Conservation (phyloP, 257 asterid species). For the Mentha longifolia region DNA sequence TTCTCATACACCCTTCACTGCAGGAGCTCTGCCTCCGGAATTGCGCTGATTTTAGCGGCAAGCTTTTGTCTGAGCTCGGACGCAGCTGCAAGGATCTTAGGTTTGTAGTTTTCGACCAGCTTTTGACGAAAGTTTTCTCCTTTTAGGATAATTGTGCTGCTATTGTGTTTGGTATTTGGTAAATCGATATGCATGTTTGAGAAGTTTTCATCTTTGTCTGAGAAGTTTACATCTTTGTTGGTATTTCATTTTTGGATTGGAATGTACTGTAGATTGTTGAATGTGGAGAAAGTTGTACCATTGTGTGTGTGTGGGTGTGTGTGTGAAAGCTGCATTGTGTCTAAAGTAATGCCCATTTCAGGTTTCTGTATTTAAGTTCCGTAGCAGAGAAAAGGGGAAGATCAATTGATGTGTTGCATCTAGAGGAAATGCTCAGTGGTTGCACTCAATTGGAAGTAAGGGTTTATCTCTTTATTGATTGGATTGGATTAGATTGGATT, state of each 20-base stretch:
- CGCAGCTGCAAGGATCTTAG: slow-evolving; percentile 75
- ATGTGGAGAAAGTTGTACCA: slow-evolving; percentile 35
- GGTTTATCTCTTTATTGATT: slow-evolving; percentile 34
- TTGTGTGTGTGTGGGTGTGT: slow-evolving; percentile 18
- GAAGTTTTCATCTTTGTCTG: slow-evolving; percentile 18
- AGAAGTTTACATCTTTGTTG: slow-evolving; percentile 23
- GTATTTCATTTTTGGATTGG: slow-evolving; percentile 15
- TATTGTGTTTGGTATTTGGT: slow-evolving; percentile 7
- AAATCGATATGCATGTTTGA: slow-evolving; percentile 13
- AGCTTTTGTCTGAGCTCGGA: slow-evolving; percentile 72
- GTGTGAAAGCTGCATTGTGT: slow-evolving; percentile 26
- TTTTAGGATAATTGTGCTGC: slow-evolving; percentile 15
- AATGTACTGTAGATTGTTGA: slow-evolving; percentile 16
- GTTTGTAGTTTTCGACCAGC: no score
- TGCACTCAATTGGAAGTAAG: slow-evolving; percentile 98
- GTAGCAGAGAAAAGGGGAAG: slow-evolving; percentile 89
- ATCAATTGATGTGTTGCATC: slow-evolving; percentile 77
- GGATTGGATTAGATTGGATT: no score
- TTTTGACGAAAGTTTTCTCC: slow-evolving; percentile 6
- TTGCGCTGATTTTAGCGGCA: slow-evolving; percentile 81
- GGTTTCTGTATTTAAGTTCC: slow-evolving; percentile 88
- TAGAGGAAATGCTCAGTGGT: slow-evolving; percentile 87
- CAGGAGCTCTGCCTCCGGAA: slow-evolving; percentile 74
- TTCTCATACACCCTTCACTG: slow-evolving; percentile 64
- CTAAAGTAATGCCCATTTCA: slow-evolving; percentile 41